Percentiles rank a stretch among this genome's conserved stretches.
phyloP scores from a whole-genome alignment of 1,139 yeast genomes.

The Geotrichum histeridarum region DNA sequence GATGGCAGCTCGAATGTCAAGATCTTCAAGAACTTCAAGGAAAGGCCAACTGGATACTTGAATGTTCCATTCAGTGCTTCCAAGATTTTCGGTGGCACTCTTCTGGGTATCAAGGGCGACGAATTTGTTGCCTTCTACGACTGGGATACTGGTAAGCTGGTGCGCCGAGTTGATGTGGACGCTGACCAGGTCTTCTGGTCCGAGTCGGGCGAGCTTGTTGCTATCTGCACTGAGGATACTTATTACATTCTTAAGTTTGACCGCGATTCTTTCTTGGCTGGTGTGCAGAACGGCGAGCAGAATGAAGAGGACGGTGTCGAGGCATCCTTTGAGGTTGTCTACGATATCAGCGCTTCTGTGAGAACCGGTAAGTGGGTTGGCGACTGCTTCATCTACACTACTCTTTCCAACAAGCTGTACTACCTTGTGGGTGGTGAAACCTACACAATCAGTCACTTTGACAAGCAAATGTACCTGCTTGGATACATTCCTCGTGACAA shows the following conservation, averaged over 20 bases:
- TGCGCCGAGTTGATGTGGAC: constrained; percentile 75
- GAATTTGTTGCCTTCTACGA: constrained; percentile 84
- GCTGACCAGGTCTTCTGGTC: constrained; percentile 80
- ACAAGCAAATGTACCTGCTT: constrained; percentile 76
- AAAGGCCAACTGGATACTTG: constrained; percentile 60
- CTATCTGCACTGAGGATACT: constrained; percentile 67
- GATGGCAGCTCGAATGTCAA: constrained; percentile 63
- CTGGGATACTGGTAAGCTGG: constrained; percentile 83
- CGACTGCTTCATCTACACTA: constrained; percentile 89
- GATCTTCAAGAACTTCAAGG: constrained; percentile 79
- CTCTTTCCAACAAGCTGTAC: constrained; percentile 79
- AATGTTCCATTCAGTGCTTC: constrained; percentile 60
- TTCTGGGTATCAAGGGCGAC: constrained; percentile 65
- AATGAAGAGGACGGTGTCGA: constrained; percentile 87
- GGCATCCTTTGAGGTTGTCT: constrained; percentile 74
- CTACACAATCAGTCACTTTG: constrained; percentile 89
- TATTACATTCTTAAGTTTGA: constrained; percentile 79
- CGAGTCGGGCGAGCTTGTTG: constrained; percentile 83
- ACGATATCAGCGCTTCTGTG: constrained; percentile 75
- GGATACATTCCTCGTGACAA: constrained; percentile 91
- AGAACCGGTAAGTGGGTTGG: constrained; percentile 95
- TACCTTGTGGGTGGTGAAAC: constrained; percentile 93
- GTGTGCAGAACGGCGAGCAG: constrained; percentile 50
- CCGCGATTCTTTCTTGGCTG: constrained; percentile 60
- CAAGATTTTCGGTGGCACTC: constrained; percentile 78